phyloP scores from a whole-genome alignment of 768 basidiomycete species.

The Pleurotus salmoneostramineus region DNA sequence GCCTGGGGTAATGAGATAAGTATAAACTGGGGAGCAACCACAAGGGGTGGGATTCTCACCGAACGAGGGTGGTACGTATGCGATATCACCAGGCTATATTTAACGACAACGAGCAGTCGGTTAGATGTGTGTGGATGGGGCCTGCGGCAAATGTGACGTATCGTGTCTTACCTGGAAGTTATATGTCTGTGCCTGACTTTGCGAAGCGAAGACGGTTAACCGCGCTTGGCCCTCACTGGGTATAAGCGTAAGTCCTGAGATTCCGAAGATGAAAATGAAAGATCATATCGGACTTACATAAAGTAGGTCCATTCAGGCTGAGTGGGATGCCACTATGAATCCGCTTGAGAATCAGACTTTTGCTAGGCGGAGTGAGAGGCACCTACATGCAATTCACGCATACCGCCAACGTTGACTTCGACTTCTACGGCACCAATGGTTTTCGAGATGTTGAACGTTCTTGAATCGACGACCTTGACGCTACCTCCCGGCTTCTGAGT shows the following conservation, averaged over 20 bases:
- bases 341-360: neutral
- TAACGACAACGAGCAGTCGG: neutral
- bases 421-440: constrained; percentile 58
- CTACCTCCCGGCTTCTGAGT: constrained; percentile 48
- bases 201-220: constrained; percentile 53
- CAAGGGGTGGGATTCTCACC: constrained; percentile 16
- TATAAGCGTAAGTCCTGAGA: neutral
- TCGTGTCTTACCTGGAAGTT: constrained; percentile 43
- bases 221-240: constrained; percentile 49
- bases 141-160: too few species aligned
- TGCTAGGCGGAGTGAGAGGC: neutral
- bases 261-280: neutral
- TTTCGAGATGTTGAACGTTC: constrained; percentile 46
- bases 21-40: neutral
- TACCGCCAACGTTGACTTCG: constrained; percentile 52
- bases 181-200: constrained; percentile 52
- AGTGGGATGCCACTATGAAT: constrained; percentile 64
- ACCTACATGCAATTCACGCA: constrained; percentile 60
- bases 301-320: constrained; percentile 63
- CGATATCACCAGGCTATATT: constrained; percentile 33
- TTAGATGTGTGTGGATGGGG: too few species aligned
- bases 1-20: constrained; percentile 20
- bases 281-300: constrained; percentile 31
- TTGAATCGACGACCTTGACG: constrained; percentile 57
- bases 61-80: constrained; percentile 31